Conservation (phyloP, 306 rosid genomes). For the Casuarina glauca region DNA sequence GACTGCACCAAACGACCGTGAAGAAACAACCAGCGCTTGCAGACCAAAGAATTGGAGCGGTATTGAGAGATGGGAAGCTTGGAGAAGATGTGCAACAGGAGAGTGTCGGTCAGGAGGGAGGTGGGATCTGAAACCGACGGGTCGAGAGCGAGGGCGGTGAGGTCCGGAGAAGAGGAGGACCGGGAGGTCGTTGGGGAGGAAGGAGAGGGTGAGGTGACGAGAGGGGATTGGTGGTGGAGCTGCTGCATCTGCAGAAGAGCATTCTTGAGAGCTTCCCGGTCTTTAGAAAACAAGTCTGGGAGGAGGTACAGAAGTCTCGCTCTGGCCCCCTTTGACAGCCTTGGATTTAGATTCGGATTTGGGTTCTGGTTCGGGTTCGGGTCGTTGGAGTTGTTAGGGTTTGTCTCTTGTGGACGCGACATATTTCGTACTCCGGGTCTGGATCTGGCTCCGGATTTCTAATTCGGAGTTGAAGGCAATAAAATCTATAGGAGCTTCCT, state of each 20-base stretch:
- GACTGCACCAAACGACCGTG: slow-evolving; percentile 75
- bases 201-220: slow-evolving; percentile 23
- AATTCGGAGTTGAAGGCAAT: no score
- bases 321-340: slow-evolving; percentile 10
- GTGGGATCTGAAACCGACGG: slow-evolving; percentile 47
- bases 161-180: slow-evolving; percentile 4
- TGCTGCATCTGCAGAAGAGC: slow-evolving; percentile 40
- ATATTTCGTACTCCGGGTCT: slow-evolving; percentile 1
- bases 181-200: slow-evolving; percentile 11
- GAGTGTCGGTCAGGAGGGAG: slow-evolving; percentile 57
- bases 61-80: slow-evolving; percentile 59
- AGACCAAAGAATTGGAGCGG: slow-evolving; percentile 58
- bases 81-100: slow-evolving; percentile 60
- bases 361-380: background rate
- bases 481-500: no score
- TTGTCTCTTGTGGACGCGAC: slow-evolving; percentile 23
- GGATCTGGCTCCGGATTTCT: no score
- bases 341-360: background rate
- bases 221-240: background rate
- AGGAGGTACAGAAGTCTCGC: slow-evolving; percentile 17
- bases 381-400: background rate
- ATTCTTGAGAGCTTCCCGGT: slow-evolving; percentile 35
- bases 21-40: slow-evolving; percentile 88
- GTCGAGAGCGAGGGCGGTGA: slow-evolving; percentile 12
- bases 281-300: slow-evolving; percentile 20